A percentile compares a stretch with the other conserved stretches of the same genome.
Conservation (phyloP, 2,329 filamentous ascomycete species). For the Hypoxylon sp. region DNA sequence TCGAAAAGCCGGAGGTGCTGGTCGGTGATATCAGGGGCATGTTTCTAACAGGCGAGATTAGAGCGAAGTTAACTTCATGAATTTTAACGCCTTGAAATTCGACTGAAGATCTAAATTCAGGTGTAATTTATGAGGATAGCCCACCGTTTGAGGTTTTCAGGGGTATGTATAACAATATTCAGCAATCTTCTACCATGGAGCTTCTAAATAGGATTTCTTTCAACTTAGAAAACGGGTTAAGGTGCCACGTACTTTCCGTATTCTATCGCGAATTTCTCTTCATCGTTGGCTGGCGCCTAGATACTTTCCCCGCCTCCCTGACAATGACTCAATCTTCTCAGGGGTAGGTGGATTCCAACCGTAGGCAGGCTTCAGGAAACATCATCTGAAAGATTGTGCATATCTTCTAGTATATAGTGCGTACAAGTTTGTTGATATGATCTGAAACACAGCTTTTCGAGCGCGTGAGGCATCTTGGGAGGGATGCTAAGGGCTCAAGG, state of each 20-base stretch:
- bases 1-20: slow-evolving; percentile 63
- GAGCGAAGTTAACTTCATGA: slow-evolving; percentile 16
- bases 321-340: too few relatives aligned
- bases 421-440: too few relatives aligned
- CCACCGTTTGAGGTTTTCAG: not conserved
- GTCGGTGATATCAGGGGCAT: slow-evolving; percentile 63
- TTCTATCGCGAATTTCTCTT: too few relatives aligned
- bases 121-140: not conserved
- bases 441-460: too few relatives aligned
- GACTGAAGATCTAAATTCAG: not conserved
- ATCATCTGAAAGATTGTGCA: too few relatives aligned
- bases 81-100: not conserved
- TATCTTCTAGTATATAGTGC: too few relatives aligned
- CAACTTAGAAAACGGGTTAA: not conserved
- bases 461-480: too few relatives aligned
- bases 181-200: not conserved
- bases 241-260: not conserved
- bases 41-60: slow-evolving; percentile 57
- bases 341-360: too few relatives aligned
- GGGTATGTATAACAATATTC: not conserved
- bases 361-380: too few relatives aligned
- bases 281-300: too few relatives aligned
- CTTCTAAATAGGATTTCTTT: not conserved
- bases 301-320: too few relatives aligned
- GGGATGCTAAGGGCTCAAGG: too few relatives aligned